Percentiles rank a stretch among this genome's conserved stretches.
phyloP scores from a whole-genome alignment of 2,329 filamentous ascomycete species.

The Talaromyces atroroseus region DNA sequence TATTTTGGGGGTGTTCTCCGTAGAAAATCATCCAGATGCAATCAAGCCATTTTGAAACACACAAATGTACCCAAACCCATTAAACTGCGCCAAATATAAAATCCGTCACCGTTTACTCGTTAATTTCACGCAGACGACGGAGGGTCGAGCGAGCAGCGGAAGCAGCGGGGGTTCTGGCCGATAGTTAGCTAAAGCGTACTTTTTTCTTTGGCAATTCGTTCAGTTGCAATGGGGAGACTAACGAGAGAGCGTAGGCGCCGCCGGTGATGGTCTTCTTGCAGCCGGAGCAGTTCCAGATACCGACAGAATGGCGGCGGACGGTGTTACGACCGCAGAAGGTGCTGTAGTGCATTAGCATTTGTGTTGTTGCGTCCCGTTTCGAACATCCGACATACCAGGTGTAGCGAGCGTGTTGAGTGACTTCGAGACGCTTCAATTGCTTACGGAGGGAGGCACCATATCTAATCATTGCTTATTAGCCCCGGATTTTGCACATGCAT shows the following conservation, averaged over 20 bases:
- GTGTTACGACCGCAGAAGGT: constrained; percentile 98
- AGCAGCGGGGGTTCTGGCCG: constrained; percentile 74
- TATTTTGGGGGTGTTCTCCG: constrained; percentile 10
- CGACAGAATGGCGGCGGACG: constrained; percentile 83
- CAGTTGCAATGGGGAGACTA: constrained; percentile 48
- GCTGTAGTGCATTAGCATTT: constrained; percentile 36
- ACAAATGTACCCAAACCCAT: constrained; percentile 12
- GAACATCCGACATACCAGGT: constrained; percentile 45
- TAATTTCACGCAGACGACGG: constrained; percentile 94
- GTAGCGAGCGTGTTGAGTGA: constrained; percentile 96
- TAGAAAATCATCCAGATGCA: constrained; percentile 8
- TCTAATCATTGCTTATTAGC: constrained; percentile 45
- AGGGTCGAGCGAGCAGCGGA: constrained; percentile 94
- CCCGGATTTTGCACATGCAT: constrained; percentile 2
- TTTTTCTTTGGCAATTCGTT: not conserved
- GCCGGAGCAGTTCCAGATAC: constrained; percentile 94
- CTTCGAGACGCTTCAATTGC: constrained; percentile 99
- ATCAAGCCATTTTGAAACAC: constrained; percentile 14
- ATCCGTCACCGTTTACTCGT: constrained; percentile 54
- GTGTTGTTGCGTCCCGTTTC: not conserved
- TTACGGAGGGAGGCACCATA: constrained; percentile 99
- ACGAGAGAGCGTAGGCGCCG: constrained; percentile 95
- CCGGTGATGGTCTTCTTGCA: constrained; percentile 93
- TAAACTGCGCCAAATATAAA: constrained; percentile 39
- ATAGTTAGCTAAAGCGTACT: constrained; percentile 11